Percentiles rank a stretch among this genome's conserved stretches.
Conservation (phyloP, 495 filamentous ascomycete genomes). For the Parmelia sp. region DNA sequence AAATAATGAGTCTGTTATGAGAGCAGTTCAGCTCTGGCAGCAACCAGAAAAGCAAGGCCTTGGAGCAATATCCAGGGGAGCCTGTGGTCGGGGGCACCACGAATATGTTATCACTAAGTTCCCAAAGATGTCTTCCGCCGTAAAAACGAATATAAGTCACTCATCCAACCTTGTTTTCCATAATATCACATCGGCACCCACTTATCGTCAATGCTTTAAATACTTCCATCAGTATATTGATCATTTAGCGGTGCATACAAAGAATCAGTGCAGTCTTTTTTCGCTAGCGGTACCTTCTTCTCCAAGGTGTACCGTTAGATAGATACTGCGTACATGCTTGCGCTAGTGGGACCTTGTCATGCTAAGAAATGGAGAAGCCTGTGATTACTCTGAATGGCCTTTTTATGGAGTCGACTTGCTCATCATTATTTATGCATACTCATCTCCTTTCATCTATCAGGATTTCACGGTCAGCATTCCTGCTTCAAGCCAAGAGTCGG, state of each 20-base stretch:
- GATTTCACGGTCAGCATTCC: neutral
- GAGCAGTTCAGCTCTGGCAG: neutral
- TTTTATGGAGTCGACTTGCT: neutral
- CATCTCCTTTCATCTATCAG: constrained; percentile 27
- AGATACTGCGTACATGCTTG: constrained; percentile 52
- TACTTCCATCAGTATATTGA: constrained; percentile 46
- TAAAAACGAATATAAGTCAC: no score
- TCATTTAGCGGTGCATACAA: constrained; percentile 61
- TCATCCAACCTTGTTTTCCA: no score
- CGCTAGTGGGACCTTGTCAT: neutral
- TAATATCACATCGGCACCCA: no score
- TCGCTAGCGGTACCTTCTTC: constrained; percentile 68
- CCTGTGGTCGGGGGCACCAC: no score
- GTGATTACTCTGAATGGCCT: neutral
- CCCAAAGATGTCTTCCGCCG: no score
- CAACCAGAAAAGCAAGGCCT: neutral
- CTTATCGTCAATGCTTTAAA: constrained; percentile 58
- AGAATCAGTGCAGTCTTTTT: constrained; percentile 51
- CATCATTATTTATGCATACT: constrained; percentile 19
- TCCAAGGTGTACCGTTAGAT: constrained; percentile 66
- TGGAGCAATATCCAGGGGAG: neutral
- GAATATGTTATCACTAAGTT: no score
- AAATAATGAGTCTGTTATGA: neutral
- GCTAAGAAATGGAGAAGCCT: neutral
- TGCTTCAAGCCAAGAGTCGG: neutral